Conservation (phyloP, 176 grass and related monocot species). For the Raddia guianensis region DNA sequence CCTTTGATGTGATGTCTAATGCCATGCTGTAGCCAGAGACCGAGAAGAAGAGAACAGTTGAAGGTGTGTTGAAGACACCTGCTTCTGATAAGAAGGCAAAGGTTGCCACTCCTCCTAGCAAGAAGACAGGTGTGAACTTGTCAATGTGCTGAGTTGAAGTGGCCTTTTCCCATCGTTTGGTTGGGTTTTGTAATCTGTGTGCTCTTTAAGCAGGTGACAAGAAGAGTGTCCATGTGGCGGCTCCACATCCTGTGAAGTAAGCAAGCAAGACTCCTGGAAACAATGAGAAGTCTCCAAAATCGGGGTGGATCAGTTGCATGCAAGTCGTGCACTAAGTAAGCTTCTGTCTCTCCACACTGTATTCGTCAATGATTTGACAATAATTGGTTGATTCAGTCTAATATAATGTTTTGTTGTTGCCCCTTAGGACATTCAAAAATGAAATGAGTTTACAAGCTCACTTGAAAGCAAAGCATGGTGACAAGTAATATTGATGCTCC, state of each 20-base stretch:
- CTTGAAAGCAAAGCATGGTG: constrained; percentile 64
- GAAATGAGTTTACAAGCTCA: constrained; percentile 71
- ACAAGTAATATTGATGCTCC: constrained; percentile 20
- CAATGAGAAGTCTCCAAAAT: constrained; percentile 71
- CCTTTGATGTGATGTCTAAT: not conserved
- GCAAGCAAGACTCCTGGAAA: constrained; percentile 60
- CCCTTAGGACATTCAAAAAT: constrained; percentile 71
- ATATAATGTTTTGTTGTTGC: not conserved
- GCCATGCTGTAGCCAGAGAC: constrained; percentile 58
- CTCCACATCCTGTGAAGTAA: constrained; percentile 79
- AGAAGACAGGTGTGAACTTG: constrained; percentile 61
- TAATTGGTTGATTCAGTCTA: not conserved
- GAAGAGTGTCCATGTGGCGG: constrained; percentile 68
- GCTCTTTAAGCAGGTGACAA: constrained; percentile 52
- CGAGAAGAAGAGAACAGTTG: constrained; percentile 65
- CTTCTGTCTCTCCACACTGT: no score
- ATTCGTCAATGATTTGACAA: no score
- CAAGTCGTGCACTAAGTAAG: constrained; percentile 87
- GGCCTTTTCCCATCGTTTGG: not conserved
- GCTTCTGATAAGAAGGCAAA: constrained; percentile 84
- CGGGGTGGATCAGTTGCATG: constrained; percentile 55
- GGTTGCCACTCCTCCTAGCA: constrained; percentile 53
- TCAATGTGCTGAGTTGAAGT: not conserved
- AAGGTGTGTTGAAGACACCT: constrained; percentile 52
- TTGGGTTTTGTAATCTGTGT: not conserved